phyloP scores from a whole-genome alignment of 2,329 filamentous ascomycete genomes.

The Botrytis pseudocinerea region DNA sequence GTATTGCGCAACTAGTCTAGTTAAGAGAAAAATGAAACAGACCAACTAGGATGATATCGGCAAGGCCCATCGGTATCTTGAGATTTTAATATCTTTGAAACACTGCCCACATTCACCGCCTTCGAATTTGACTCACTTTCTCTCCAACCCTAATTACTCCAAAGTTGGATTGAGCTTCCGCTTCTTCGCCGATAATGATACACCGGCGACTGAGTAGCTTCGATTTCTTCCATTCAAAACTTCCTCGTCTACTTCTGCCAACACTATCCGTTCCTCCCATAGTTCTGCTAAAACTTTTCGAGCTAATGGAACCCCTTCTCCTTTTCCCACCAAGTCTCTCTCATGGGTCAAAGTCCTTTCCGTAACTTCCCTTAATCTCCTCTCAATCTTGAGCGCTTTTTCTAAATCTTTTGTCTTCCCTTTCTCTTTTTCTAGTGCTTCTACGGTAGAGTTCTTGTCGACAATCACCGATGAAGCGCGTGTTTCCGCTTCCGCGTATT shows the following conservation, averaged over 20 bases:
- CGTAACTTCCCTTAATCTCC: neutral
- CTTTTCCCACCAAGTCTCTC: neutral
- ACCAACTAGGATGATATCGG: neutral
- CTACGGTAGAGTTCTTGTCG: neutral
- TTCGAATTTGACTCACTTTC: neutral
- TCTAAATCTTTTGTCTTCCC: neutral
- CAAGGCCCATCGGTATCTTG: neutral
- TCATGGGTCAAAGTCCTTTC: neutral
- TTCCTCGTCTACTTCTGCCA: neutral
- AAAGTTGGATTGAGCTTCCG: neutral
- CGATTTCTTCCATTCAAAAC: neutral
- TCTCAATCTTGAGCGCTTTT: neutral
- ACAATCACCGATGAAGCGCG: neutral
- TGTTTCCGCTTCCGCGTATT: neutral
- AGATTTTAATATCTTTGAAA: neutral
- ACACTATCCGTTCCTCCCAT: neutral
- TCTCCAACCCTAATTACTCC: neutral
- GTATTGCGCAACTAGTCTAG: neutral
- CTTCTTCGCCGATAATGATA: neutral
- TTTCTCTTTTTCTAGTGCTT: neutral
- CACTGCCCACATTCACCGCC: conserved; percentile 2
- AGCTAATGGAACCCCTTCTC: neutral
- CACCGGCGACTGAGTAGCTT: neutral
- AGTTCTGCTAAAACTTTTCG: neutral
- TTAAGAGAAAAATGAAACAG: neutral